Evolutionary conservation across 164 flowering plant genomes (phyloP).

Genomic region (Annona squamosa): DNA sequence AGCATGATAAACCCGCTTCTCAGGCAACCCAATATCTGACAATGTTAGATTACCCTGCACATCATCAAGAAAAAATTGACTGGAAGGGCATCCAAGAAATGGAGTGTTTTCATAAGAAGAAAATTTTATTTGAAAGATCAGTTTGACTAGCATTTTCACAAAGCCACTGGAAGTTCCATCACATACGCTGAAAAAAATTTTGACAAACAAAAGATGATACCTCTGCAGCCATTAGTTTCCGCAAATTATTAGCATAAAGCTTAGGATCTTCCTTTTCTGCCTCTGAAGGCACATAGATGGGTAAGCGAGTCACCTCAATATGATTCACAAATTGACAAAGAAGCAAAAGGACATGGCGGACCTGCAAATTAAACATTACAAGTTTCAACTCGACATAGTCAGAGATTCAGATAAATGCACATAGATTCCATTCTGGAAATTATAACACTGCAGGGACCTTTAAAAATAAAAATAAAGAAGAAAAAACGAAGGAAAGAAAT

Average conservation of each 20-base stretch:
- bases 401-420: background rate
- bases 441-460: background rate
- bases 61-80: background rate
- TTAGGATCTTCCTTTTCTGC: conserved; percentile 89
- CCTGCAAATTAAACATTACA: conserved; percentile 39
- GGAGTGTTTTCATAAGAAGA: background rate
- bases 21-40: conserved; percentile 83
- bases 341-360: conserved; percentile 78
- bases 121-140: background rate
- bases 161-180: no score
- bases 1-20: conserved; percentile 88
- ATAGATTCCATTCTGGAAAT: background rate
- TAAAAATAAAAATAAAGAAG: background rate
- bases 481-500: background rate
- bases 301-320: conserved; percentile 68
- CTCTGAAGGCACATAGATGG: conserved; percentile 71
- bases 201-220: conserved; percentile 23
- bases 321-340: conserved; percentile 87
- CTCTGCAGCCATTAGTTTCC: conserved; percentile 87
- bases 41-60: conserved; percentile 68
- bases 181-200: no score
- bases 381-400: background rate
- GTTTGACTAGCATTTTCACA: background rate
- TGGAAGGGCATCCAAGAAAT: background rate
- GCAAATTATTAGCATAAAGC: conserved; percentile 75